phyloP scores from a whole-genome alignment of 2,329 filamentous ascomycete genomes.

The Biscogniauxia sp. region DNA sequence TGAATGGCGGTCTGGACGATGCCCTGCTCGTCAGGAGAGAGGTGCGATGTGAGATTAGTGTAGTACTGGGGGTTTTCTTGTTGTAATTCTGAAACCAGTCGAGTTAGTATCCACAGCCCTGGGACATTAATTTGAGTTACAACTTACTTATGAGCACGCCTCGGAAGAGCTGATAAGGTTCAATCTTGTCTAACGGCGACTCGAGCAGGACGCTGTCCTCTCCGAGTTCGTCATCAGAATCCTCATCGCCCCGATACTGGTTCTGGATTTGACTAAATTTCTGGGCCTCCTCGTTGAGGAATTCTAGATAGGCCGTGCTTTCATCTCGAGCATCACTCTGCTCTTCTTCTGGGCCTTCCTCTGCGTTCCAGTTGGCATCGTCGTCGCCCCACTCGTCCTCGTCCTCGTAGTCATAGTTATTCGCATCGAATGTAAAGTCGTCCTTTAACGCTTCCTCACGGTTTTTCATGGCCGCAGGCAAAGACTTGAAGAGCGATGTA shows the following conservation, averaged over 20 bases:
- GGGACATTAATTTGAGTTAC: neutral
- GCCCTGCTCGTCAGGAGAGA: constrained; percentile 24
- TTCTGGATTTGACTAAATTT: constrained; percentile 70
- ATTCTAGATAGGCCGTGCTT: constrained; percentile 91
- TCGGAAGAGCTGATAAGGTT: constrained; percentile 90
- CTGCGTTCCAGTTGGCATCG: constrained; percentile 75
- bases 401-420: constrained; percentile 60
- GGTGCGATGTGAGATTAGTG: constrained; percentile 64
- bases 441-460: constrained; percentile 91
- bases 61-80: constrained; percentile 90
- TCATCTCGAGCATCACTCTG: constrained; percentile 75
- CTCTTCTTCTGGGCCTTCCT: constrained; percentile 68
- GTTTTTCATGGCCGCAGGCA: constrained; percentile 84
- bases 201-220: constrained; percentile 92
- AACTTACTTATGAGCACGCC: constrained; percentile 75
- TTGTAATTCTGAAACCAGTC: constrained; percentile 66
- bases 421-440: constrained; percentile 70
- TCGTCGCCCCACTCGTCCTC: constrained; percentile 84
- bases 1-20: constrained; percentile 24
- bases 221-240: constrained; percentile 82
- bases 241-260: constrained; percentile 46
- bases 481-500: constrained; percentile 85
- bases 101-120: constrained; percentile 28
- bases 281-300: constrained; percentile 90
- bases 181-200: constrained; percentile 90